phyloP scores from a whole-genome alignment of 2,329 filamentous ascomycete species.

The Botrytis hyacinthi region DNA sequence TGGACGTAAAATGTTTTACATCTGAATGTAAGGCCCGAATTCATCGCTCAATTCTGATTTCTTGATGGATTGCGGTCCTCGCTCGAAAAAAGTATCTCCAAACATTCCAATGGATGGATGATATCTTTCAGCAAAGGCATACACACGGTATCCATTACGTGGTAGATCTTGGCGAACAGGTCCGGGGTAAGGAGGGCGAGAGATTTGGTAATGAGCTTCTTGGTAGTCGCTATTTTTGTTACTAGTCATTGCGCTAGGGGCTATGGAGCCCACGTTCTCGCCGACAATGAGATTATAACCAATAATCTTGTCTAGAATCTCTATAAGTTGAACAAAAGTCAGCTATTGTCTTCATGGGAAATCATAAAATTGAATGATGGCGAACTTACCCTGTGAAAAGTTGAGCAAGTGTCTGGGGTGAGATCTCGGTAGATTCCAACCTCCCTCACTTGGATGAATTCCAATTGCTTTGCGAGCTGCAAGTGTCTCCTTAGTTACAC shows the following conservation, averaged over 20 bases:
- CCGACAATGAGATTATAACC: not conserved
- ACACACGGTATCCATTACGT: not conserved
- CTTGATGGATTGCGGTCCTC: not conserved
- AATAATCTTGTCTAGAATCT: not conserved
- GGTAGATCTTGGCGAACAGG: no score
- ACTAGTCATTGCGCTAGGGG: not conserved
- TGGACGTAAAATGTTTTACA: not conserved
- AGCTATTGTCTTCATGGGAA: not conserved
- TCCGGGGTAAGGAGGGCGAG: not conserved
- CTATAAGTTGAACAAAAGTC: not conserved
- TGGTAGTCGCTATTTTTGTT: not conserved
- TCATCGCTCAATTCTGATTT: not conserved
- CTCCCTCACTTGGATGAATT: not conserved
- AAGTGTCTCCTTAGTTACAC: no score
- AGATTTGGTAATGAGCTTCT: not conserved
- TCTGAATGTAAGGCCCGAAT: not conserved
- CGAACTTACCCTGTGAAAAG: not conserved
- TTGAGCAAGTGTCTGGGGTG: not conserved
- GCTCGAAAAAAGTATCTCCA: not conserved
- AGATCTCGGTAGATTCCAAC: not conserved
- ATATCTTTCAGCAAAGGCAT: not conserved
- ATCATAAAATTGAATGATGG: not conserved
- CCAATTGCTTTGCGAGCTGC: not conserved
- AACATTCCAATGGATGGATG: not conserved
- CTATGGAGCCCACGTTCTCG: not conserved